A percentile compares a stretch with the other conserved stretches of the same genome.
These are phyloP conservation scores for Ambrosiella xylebori DNA, from an alignment of 2,329 filamentous ascomycete genomes.

Conservation along the genomic window DNA sequence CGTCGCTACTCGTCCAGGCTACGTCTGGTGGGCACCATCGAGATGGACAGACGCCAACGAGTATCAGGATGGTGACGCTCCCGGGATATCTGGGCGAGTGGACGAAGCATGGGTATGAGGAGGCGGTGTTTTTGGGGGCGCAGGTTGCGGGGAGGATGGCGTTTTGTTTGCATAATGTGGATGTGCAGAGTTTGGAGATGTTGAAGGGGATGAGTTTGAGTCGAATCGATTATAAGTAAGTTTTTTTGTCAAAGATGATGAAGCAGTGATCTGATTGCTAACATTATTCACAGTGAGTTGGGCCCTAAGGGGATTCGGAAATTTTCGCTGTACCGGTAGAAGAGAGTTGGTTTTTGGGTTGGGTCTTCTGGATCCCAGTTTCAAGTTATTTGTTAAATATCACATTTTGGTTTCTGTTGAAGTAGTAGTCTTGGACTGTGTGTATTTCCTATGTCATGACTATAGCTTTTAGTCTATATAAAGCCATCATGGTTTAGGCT, in stretches of 20 bases:
- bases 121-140: conserved; percentile 71
- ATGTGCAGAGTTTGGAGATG: conserved; percentile 32
- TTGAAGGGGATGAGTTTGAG: conserved; percentile 39
- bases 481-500: too few relatives aligned
- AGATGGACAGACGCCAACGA: conserved; percentile 55
- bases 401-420: too few relatives aligned
- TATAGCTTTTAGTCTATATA: too few relatives aligned
- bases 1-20: conserved; percentile 82
- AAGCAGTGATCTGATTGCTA: background rate
- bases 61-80: conserved; percentile 59
- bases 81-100: conserved; percentile 83
- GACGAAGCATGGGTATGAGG: conserved; percentile 66
- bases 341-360: too few relatives aligned
- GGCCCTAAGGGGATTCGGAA: conserved; percentile 36
- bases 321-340: conserved; percentile 34
- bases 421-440: too few relatives aligned
- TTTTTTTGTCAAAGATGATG: conserved; percentile 10
- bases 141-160: conserved; percentile 59
- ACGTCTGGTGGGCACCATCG: conserved; percentile 35
- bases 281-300: conserved; percentile 26
- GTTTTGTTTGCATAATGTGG: conserved; percentile 41
- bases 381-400: too few relatives aligned
- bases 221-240: conserved; percentile 45
- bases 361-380: too few relatives aligned
- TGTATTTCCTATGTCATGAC: too few relatives aligned